These are phyloP conservation scores for Magnolia kwangsiensis DNA, from an alignment of 164 flowering plant species.

Conservation along the genomic window DNA sequence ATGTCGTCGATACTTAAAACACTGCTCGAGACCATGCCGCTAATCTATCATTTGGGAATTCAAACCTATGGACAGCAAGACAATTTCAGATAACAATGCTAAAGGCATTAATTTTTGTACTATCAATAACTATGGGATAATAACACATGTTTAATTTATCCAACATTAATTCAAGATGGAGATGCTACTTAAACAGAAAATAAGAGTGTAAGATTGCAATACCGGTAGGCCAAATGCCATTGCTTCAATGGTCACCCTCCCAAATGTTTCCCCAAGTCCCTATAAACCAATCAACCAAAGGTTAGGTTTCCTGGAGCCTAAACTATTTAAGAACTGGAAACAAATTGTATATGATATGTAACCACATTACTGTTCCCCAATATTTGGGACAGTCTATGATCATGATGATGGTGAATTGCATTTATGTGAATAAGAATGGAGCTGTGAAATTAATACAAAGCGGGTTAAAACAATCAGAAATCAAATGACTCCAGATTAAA, in stretches of 20 bases:
- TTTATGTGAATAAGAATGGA: background rate
- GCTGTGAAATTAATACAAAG: background rate
- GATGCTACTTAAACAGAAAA: constrained; percentile 7
- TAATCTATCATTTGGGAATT: too few relatives aligned
- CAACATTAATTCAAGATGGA: background rate
- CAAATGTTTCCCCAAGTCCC: constrained; percentile 98
- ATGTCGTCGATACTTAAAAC: too few relatives aligned
- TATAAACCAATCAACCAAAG: constrained; percentile 24
- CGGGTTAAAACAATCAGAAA: background rate
- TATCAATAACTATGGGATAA: too few relatives aligned
- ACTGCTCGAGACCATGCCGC: too few relatives aligned
- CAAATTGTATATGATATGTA: background rate
- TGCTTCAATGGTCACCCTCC: constrained; percentile 96
- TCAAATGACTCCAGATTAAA: too few relatives aligned
- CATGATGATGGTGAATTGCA: background rate
- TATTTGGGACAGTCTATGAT: background rate
- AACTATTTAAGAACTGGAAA: background rate
- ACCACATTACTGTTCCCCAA: background rate
- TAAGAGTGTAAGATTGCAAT: constrained; percentile 15
- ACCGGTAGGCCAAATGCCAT: constrained; percentile 99
- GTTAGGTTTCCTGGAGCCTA: background rate
- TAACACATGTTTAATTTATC: background rate
- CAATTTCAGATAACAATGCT: too few relatives aligned
- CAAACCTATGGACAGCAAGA: too few relatives aligned
- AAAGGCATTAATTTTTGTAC: too few relatives aligned